Evolutionary conservation across 345 rosid genomes (phyloP).

Genomic region (Populus pruinosa): DNA sequence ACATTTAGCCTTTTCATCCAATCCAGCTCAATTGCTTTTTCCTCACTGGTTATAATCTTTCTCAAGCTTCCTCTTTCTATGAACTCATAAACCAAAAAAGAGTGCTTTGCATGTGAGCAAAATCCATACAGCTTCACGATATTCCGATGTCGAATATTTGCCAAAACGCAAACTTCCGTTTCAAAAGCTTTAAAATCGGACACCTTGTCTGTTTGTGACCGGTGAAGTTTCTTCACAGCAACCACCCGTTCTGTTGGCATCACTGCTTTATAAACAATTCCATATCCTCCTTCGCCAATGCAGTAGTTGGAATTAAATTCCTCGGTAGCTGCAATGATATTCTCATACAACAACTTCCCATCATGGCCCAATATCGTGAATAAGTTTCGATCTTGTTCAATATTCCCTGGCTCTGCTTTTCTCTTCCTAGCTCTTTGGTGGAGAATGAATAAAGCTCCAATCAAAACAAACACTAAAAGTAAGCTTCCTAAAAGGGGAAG

Average conservation of each 20-base stretch:
- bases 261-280: background rate
- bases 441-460: too few species aligned
- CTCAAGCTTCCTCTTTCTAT: too few species aligned
- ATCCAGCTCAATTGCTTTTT: background rate
- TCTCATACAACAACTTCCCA: background rate
- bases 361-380: too few species aligned
- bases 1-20: constrained; percentile 7
- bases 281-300: constrained; percentile 11
- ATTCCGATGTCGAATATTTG: too few species aligned
- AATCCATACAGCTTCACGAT: too few species aligned
- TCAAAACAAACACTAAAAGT: too few species aligned
- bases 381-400: too few species aligned
- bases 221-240: constrained; percentile 21
- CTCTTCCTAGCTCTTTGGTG: too few species aligned
- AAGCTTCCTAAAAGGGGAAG: too few species aligned
- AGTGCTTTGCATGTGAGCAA: too few species aligned
- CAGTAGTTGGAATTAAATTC: constrained; percentile 8
- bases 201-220: background rate
- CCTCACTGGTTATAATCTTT: background rate
- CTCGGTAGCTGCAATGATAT: constrained; percentile 1
- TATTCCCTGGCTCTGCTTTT: too few species aligned
- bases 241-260: background rate
- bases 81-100: too few species aligned
- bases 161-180: constrained; percentile 6
- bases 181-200: background rate